phyloP scores from a whole-genome alignment of 768 basidiomycete genomes.

The Naganishia kalamii region DNA sequence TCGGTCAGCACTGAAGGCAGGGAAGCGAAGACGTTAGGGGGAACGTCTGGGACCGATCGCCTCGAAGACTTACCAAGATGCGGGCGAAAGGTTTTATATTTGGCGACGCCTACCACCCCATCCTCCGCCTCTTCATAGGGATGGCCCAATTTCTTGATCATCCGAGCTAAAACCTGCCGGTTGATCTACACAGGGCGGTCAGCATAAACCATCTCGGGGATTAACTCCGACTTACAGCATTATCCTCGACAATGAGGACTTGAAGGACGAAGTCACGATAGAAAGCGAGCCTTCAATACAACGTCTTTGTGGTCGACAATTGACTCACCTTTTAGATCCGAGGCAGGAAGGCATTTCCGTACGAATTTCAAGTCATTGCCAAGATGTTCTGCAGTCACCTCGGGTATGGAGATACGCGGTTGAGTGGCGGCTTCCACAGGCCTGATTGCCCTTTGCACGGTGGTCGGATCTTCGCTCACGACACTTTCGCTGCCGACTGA shows the following conservation, averaged over 20 bases:
- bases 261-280: not conserved
- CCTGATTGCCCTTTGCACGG: too few relatives aligned
- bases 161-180: conserved; percentile 1
- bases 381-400: not conserved
- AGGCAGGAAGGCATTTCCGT: conserved; percentile 2
- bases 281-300: too few relatives aligned
- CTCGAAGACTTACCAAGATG: not conserved
- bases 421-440: not conserved
- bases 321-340: not conserved
- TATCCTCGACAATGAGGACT: conserved; percentile 9
- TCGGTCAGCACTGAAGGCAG: conserved; percentile 31
- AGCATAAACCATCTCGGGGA: not conserved
- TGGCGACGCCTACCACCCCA: not conserved
- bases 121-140: conserved; percentile 11
- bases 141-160: conserved; percentile 13
- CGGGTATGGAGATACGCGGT: not conserved
- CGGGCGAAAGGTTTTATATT: conserved; percentile 8
- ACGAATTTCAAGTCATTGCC: not conserved
- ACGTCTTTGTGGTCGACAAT: not conserved
- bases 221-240: not conserved
- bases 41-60: not conserved
- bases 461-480: not conserved
- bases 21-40: not conserved
- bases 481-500: not conserved
- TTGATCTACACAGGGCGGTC: not conserved